Base-by-base conservation (phyloP, 352 stramenopile species). In the Blastocystis sp. region DNA sequence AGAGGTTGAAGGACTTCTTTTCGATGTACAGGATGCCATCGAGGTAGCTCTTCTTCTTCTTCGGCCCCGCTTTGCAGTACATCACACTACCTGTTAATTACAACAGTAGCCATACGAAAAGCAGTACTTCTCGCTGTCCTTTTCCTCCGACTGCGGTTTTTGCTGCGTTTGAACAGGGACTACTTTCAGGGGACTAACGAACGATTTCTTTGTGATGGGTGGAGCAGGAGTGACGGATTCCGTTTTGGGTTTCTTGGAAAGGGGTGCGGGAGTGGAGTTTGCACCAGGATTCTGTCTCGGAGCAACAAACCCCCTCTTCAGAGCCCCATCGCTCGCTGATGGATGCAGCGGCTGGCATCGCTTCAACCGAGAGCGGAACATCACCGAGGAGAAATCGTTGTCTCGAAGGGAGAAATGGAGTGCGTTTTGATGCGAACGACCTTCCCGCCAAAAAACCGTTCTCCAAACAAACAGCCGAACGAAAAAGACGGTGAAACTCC, bases 21-120 rank as follows among this genome's bases (percentile, higher is more conserved):
- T 87, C 64, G 19, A 87, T 61, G n/a, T 59, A 70, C n/a, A 87
- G 59, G 38, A 87, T 76, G 14, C 76, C 76, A 71, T 87, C 76
- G 14, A 87, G 40, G 60, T 87, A 87, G 9, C 52, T 76, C 24
- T 87, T 87, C 45, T 87, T 70, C 76, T 87, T 87, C 76, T 87
- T 87, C 40, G 76, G 76, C 11, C 76, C 76, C 40, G 61, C 45
- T 42, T 87, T 87, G 54, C 43, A 87, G n/a, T 87, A 87, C 42
- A 87, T 10, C 24, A 63, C 57, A 64, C 69, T 79, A 79, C 21
- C 38, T 6, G 3, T 40, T 10, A 79, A 43, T 42, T 0, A 0
- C 10, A 42, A n/a, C 6, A 34, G 2, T 4, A 43, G 0, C 1
- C 28, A 3, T 79, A 79, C 69, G n/a, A 63, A 62, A 48, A 79